A percentile compares a stretch with the other conserved stretches of the same genome.
These are phyloP conservation scores for Closterium sp. DNA, from an alignment of 139 green algal genomes.

Conservation along the genomic window DNA sequence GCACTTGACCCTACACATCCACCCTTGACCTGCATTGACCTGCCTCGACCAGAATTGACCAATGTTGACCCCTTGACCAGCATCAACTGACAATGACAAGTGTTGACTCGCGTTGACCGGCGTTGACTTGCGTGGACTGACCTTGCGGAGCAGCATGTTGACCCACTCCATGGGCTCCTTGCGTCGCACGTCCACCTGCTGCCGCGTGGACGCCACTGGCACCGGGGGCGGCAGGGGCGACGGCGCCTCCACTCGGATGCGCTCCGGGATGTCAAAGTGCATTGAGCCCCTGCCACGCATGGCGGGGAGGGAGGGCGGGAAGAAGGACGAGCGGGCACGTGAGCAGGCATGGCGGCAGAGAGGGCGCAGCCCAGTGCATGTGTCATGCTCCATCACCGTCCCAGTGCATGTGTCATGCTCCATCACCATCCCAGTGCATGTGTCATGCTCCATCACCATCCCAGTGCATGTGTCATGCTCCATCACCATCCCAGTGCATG, in stretches of 20 bases:
- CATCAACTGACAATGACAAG: not conserved
- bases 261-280: not conserved
- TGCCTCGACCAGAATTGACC: too few relatives aligned
- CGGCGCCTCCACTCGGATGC: not conserved
- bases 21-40: too few relatives aligned
- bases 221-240: not conserved
- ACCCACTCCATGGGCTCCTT: slow-evolving; percentile 92
- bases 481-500: too few relatives aligned
- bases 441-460: too few relatives aligned
- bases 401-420: too few relatives aligned
- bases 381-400: too few relatives aligned
- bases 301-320: not conserved
- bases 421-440: too few relatives aligned
- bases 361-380: too few relatives aligned
- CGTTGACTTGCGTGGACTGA: not conserved
- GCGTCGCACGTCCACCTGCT: not conserved
- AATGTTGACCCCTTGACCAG: too few relatives aligned
- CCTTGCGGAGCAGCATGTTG: slow-evolving; percentile 93
- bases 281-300: not conserved
- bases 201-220: not conserved
- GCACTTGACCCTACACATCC: too few relatives aligned
- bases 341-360: too few relatives aligned
- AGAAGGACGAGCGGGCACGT: not conserved
- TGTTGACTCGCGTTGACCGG: not conserved
- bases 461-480: too few relatives aligned